Evolutionary conservation across 495 filamentous ascomycete species (phyloP).

Genomic region (Chaetomium cochliodes): DNA sequence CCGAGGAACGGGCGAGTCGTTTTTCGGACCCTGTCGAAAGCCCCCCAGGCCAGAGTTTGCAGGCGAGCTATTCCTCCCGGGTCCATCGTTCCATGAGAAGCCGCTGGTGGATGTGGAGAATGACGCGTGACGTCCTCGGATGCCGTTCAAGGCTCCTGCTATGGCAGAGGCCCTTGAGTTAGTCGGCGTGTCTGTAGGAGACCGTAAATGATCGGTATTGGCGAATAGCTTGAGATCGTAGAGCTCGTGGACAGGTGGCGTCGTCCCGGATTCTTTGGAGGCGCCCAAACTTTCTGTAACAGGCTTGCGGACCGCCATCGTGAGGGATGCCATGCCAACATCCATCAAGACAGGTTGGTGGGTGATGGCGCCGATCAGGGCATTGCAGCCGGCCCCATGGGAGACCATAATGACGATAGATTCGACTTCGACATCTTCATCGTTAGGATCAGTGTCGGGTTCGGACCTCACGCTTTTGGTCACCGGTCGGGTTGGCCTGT

Average conservation of each 20-base stretch:
- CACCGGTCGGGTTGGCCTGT: conserved; percentile 51
- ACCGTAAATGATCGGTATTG: conserved; percentile 76
- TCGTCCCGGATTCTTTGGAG: conserved; percentile 42
- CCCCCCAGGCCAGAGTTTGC: conserved; percentile 36
- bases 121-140: conserved; percentile 34
- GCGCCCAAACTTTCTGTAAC: conserved; percentile 17
- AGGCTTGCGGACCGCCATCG: conserved; percentile 76
- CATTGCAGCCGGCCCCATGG: conserved; percentile 97
- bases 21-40: conserved; percentile 31
- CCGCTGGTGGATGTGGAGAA: conserved; percentile 31
- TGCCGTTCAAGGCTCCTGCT: conserved; percentile 17
- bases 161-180: conserved; percentile 28
- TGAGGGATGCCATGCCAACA: conserved; percentile 84
- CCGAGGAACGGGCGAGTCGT: background rate
- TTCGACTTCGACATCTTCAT: conserved; percentile 60
- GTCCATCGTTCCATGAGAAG: conserved; percentile 35
- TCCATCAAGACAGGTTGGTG: conserved; percentile 86
- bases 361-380: conserved; percentile 84
- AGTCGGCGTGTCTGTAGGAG: conserved; percentile 41
- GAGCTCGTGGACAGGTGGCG: conserved; percentile 47
- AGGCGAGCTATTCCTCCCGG: conserved; percentile 32
- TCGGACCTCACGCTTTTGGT: conserved; percentile 37
- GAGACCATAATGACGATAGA: conserved; percentile 88
- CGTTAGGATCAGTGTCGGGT: conserved; percentile 21
- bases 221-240: conserved; percentile 77